phyloP scores from a whole-genome alignment of 768 basidiomycete species.

The Pisolithus orientalis region DNA sequence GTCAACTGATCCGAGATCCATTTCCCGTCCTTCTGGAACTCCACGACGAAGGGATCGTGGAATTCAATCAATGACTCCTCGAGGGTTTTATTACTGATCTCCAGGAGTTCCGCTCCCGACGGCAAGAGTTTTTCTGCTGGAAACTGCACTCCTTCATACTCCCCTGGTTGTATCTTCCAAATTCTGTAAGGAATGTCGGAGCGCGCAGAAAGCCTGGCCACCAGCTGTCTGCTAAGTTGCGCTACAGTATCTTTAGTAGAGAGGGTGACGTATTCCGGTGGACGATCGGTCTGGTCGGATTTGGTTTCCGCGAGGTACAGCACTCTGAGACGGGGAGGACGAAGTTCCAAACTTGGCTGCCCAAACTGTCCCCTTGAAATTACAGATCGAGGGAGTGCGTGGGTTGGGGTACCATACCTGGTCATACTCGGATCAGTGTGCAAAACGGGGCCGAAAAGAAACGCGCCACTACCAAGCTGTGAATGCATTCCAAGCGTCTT shows the following conservation, averaged over 20 bases:
- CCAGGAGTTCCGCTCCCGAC: slow-evolving; percentile 35
- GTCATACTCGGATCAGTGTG: not conserved
- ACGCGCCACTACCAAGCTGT: slow-evolving; percentile 44
- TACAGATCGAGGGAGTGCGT: slow-evolving; percentile 60
- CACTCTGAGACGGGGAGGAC: slow-evolving; percentile 59
- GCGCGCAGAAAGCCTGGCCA: slow-evolving; percentile 29
- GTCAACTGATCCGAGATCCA: slow-evolving; percentile 48
- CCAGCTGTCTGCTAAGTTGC: slow-evolving; percentile 36
- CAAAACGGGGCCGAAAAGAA: not conserved
- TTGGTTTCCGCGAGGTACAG: slow-evolving; percentile 35
- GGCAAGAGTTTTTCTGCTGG: slow-evolving; percentile 20
- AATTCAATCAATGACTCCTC: slow-evolving; percentile 53
- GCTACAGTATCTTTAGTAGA: slow-evolving; percentile 48
- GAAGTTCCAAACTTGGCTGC: slow-evolving; percentile 59
- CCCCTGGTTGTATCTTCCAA: slow-evolving; percentile 50
- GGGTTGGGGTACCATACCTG: slow-evolving; percentile 66
- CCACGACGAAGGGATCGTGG: slow-evolving; percentile 73
- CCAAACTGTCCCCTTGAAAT: slow-evolving; percentile 51
- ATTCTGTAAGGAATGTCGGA: slow-evolving; percentile 43
- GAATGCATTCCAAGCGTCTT: slow-evolving; percentile 64
- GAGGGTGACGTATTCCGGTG: slow-evolving; percentile 34
- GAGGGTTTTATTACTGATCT: slow-evolving; percentile 40
- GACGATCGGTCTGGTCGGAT: slow-evolving; percentile 22
- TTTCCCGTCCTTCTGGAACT: slow-evolving; percentile 51
- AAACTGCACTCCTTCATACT: slow-evolving; percentile 27